These are phyloP conservation scores for Cordyceps sp. DNA, from an alignment of 2,329 filamentous ascomycete species.

Conservation along the genomic window DNA sequence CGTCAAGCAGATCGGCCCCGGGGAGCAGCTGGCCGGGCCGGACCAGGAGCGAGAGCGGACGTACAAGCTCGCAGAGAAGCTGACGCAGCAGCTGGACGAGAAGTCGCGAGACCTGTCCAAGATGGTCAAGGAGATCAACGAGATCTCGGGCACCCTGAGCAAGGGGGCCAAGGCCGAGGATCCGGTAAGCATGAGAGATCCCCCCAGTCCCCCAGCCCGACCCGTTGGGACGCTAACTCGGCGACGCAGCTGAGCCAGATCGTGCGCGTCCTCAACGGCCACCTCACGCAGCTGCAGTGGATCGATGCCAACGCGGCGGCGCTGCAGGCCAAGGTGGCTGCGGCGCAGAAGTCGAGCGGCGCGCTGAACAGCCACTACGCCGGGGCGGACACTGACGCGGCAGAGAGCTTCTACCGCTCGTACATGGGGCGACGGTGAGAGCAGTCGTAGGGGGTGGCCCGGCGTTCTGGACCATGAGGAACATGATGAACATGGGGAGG, in stretches of 20 bases:
- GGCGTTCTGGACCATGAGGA: neutral
- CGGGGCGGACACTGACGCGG: constrained; percentile 50
- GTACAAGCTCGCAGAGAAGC: constrained; percentile 88
- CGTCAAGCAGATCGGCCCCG: constrained; percentile 56
- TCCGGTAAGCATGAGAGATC: constrained; percentile 42
- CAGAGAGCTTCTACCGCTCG: constrained; percentile 82
- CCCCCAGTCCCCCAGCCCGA: neutral
- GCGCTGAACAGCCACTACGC: constrained; percentile 39
- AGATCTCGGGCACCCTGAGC: constrained; percentile 73
- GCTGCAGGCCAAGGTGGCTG: constrained; percentile 66
- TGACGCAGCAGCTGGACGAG: constrained; percentile 78
- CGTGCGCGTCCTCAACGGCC: constrained; percentile 83
- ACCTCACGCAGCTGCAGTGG: constrained; percentile 80
- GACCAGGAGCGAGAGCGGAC: constrained; percentile 93
- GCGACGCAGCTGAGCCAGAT: constrained; percentile 67
- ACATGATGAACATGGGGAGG: neutral
- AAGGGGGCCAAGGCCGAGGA: constrained; percentile 82
- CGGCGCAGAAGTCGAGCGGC: constrained; percentile 65
- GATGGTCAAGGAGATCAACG: constrained; percentile 98
- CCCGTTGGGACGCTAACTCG: constrained; percentile 6
- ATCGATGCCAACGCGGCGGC: constrained; percentile 76
- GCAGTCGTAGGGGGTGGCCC: constrained; percentile 1
- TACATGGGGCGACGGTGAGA: constrained; percentile 60
- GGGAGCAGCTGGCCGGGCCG: constrained; percentile 65
- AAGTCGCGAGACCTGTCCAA: constrained; percentile 84